These are phyloP conservation scores for Tylopilus subfusipes DNA, from an alignment of 768 basidiomycete species.

Conservation along the genomic window DNA sequence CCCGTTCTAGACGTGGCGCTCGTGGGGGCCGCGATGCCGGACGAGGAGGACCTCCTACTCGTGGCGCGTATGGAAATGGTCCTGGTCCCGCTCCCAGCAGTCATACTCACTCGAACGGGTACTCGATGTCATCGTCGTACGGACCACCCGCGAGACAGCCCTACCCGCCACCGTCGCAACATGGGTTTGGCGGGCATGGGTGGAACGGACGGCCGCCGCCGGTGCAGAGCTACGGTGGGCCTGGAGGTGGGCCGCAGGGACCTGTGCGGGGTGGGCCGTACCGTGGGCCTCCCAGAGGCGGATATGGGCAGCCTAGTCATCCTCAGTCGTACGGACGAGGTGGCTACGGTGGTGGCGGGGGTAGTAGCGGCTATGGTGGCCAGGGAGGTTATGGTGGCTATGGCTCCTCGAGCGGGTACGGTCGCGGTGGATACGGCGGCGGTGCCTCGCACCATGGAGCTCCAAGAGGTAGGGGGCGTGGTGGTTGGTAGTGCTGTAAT, in stretches of 20 bases:
- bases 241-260: constrained; percentile 29
- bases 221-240: constrained; percentile 31
- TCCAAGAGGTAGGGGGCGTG: constrained; percentile 49
- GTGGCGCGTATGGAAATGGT: constrained; percentile 21
- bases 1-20: constrained; percentile 51
- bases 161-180: constrained; percentile 14
- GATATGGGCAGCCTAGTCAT: constrained; percentile 21
- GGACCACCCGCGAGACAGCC: constrained; percentile 18
- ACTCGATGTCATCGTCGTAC: constrained; percentile 20
- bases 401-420: constrained; percentile 24
- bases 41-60: constrained; percentile 29
- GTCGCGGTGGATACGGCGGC: constrained; percentile 40
- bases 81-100: neutral
- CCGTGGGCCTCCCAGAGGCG: constrained; percentile 27
- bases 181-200: constrained; percentile 31
- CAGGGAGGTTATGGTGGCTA: constrained; percentile 35
- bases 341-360: constrained; percentile 23
- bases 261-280: constrained; percentile 25
- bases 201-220: constrained; percentile 33
- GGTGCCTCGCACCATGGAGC: constrained; percentile 29
- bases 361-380: constrained; percentile 10
- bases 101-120: constrained; percentile 18
- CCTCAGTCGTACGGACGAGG: constrained; percentile 25
- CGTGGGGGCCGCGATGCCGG: constrained; percentile 40
- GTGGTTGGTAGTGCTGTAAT: constrained; percentile 39